Evolutionary conservation across 1,284 basidiomycete species (phyloP).

Genomic region (Sphagnurus paluster): DNA sequence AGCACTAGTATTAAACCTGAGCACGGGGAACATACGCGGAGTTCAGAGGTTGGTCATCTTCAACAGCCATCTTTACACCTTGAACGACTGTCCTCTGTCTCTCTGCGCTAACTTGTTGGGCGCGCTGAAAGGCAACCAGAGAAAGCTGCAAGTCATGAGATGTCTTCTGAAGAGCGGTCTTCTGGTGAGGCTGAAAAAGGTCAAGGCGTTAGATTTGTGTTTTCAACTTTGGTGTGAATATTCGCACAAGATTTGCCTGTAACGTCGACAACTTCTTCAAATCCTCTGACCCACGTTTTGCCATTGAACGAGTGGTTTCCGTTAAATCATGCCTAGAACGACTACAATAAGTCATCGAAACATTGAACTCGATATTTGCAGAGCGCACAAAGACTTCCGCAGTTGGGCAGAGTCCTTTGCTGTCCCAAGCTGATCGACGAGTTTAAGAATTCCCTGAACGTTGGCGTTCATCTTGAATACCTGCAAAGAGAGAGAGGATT

Average conservation of each 20-base stretch:
- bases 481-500: conserved; percentile 88
- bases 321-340: conserved; percentile 77
- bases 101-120: conserved; percentile 89
- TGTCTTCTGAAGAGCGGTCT: conserved; percentile 84
- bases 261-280: conserved; percentile 82
- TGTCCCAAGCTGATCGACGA: conserved; percentile 90
- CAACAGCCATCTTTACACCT: conserved; percentile 74
- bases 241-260: conserved; percentile 62
- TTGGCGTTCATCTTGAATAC: conserved; percentile 99
- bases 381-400: conserved; percentile 75
- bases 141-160: conserved; percentile 92
- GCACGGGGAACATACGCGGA: conserved; percentile 22
- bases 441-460: conserved; percentile 90
- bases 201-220: neutral
- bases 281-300: conserved; percentile 91
- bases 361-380: neutral
- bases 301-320: conserved; percentile 91
- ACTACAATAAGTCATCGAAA: neutral
- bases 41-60: conserved; percentile 52
- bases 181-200: conserved; percentile 61
- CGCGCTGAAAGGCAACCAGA: conserved; percentile 87
- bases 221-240: conserved; percentile 4
- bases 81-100: conserved; percentile 84
- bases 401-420: conserved; percentile 73
- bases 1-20: neutral